Evolutionary conservation across 1,139 yeast species (phyloP).

Genomic region (Hanseniaspora gamundiae): DNA sequence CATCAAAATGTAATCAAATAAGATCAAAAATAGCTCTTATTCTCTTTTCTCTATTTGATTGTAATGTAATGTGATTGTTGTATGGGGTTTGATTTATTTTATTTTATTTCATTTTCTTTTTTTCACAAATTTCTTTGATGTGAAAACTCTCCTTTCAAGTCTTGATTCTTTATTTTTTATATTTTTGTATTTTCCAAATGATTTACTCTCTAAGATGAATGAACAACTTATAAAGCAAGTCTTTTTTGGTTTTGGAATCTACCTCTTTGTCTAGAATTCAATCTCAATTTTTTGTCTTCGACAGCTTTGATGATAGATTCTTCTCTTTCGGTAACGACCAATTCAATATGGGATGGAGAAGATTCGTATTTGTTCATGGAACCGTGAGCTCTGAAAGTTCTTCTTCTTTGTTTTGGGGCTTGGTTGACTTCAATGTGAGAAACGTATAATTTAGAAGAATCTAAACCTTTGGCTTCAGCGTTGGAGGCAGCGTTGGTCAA

Average conservation of each 20-base stretch:
- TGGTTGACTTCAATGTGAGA: conserved; percentile 99
- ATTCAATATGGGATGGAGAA: conserved; percentile 97
- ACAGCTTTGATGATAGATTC: conserved; percentile 90
- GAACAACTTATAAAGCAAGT: conserved; percentile 34
- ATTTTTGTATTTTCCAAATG: too few relatives aligned
- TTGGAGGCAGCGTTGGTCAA: conserved; percentile 96
- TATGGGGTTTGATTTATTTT: background rate
- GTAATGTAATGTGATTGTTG: background rate
- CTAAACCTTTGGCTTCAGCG: conserved; percentile 99
- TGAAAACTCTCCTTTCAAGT: too few relatives aligned
- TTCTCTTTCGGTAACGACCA: conserved; percentile 89
- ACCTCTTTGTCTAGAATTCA: conserved; percentile 80
- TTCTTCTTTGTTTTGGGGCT: conserved; percentile 99
- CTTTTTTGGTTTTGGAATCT: conserved; percentile 80
- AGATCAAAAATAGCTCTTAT: too few relatives aligned
- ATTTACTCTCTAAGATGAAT: too few relatives aligned
- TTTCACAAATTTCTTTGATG: too few relatives aligned
- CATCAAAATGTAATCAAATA: background rate
- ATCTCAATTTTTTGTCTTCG: conserved; percentile 70
- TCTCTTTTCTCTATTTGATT: too few relatives aligned
- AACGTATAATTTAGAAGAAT: conserved; percentile 82
- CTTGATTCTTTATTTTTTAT: too few relatives aligned
- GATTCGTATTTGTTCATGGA: conserved; percentile 99
- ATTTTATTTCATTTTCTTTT: background rate
- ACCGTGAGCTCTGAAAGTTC: conserved; percentile 99